Evolutionary conservation across 371 early-diverging fungal genomes (phyloP).

Genomic region (Neoconidiobolus thromboides): DNA sequence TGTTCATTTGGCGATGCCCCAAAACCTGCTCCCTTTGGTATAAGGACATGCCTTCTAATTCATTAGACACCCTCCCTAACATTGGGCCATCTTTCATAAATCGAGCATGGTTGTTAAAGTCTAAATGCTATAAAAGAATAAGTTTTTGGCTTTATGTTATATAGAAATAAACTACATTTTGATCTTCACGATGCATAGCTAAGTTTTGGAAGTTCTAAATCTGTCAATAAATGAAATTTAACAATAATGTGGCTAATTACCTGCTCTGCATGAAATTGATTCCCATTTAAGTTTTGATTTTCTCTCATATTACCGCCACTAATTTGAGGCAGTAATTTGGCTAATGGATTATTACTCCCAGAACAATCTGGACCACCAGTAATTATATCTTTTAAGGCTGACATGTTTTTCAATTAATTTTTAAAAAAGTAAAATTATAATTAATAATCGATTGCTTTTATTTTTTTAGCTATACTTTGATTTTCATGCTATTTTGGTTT

Average conservation of each 20-base stretch:
- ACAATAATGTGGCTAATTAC: neutral
- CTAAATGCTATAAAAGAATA: no score
- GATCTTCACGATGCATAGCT: neutral
- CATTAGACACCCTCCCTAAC: neutral
- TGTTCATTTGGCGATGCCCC: neutral
- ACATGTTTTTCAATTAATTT: neutral
- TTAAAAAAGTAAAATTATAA: no score
- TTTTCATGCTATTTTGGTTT: no score
- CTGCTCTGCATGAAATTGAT: neutral
- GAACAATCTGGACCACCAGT: slow-evolving; percentile 53
- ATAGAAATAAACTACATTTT: neutral
- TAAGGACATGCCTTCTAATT: neutral
- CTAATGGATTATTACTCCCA: slow-evolving; percentile 26
- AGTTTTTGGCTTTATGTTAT: neutral
- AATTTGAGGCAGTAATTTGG: slow-evolving; percentile 6
- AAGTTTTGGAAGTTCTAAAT: neutral
- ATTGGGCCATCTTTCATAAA: neutral
- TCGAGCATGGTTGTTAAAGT: no score
- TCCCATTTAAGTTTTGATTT: neutral
- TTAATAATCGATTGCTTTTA: no score
- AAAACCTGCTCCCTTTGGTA: neutral
- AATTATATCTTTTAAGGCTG: slow-evolving; percentile 20
- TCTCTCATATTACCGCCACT: neutral
- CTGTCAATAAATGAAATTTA: neutral
- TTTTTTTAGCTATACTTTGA: no score